Percentiles rank a stretch among this genome's conserved stretches.
These are phyloP conservation scores for Cenchrus americanus DNA, from an alignment of 176 grass and related monocot genomes.

Conservation along the genomic window DNA sequence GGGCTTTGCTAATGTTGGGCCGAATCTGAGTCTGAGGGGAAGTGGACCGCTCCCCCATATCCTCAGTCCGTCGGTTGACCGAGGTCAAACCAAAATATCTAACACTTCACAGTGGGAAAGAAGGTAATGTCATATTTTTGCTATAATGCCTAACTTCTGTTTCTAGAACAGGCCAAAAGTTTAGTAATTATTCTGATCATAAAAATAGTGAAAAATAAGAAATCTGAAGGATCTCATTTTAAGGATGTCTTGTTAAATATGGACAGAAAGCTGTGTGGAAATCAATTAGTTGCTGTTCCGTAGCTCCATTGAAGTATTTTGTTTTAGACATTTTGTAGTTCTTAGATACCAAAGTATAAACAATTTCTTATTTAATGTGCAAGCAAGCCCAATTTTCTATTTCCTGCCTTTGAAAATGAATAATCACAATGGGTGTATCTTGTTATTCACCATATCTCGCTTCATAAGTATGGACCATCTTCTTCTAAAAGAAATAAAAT, in stretches of 20 bases:
- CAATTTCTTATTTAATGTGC: not conserved
- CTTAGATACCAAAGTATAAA: not conserved
- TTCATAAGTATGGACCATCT: too few relatives aligned
- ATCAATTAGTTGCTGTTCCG: slow-evolving; percentile 1
- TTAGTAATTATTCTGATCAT: not conserved
- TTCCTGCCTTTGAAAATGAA: slow-evolving; percentile 1
- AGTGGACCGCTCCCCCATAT: too few relatives aligned
- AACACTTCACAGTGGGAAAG: slow-evolving; percentile 70
- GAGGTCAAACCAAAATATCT: too few relatives aligned
- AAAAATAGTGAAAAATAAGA: slow-evolving; percentile 6
- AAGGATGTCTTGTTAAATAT: not conserved
- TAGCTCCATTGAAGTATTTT: slow-evolving; percentile 3
- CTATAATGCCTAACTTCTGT: not conserved
- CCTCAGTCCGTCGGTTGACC: too few relatives aligned
- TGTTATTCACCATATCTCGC: too few relatives aligned
- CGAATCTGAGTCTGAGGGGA: too few relatives aligned
- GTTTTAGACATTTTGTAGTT: slow-evolving; percentile 15
- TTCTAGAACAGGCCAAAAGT: not conserved
- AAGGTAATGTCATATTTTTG: slow-evolving; percentile 51
- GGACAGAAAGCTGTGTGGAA: not conserved
- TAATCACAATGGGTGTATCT: not conserved
- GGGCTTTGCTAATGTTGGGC: too few relatives aligned
- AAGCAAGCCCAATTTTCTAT: not conserved
- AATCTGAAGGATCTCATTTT: not conserved
- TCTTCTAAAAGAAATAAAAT: too few relatives aligned